Base-by-base conservation (phyloP, 2,329 filamentous ascomycete genomes). In the Alternaria sp. region DNA sequence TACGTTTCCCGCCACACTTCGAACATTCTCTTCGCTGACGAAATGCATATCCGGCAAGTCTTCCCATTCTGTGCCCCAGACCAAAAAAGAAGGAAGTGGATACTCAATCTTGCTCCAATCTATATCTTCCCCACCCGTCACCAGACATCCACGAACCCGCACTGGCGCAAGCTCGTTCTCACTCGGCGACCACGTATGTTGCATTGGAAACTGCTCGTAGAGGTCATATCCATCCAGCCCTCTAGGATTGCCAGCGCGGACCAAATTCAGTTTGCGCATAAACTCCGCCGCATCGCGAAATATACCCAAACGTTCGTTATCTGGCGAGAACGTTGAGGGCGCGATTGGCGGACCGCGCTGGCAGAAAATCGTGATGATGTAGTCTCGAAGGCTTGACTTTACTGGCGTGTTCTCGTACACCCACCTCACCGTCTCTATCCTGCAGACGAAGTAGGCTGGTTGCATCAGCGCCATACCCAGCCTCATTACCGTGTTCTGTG, bases 391-490 rank as follows among this genome's bases (percentile, higher is more conserved):
- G 14, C 25, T 25, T 4, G 43, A 40, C 1, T 25, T 8, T 22
- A 2, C 8, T 0, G 6, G 8, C 6, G 54, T 56, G 3, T 56
- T 56, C 8, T 54, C 53, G n/a, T 62, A 66, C 27, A 66, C 64
- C 43, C 49, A 62, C 25, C 25, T 38, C 18, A 60, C 58, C 16
- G 28, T 40, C 8, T 46, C 49, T 4, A 60, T 30, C 11, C 18
- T 18, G 36, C 57, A 54, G 6, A 43, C 11, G 11, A 25, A 52
- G 10, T 53, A 20, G 14, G 9, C 1, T 0, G 58, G 61, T n/a
- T 57, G 36, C 61, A 59, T 62, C 36, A 55, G 16, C 38, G 51
- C 61, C 61, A 66, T 64, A 7, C 61, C 64, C 12, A 64, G 22
- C 2, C 64, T 44, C 16, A 60, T 2, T 2, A 61, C 18, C 20